Conservation (phyloP, 345 rosid species). For the Camelina laxa region DNA sequence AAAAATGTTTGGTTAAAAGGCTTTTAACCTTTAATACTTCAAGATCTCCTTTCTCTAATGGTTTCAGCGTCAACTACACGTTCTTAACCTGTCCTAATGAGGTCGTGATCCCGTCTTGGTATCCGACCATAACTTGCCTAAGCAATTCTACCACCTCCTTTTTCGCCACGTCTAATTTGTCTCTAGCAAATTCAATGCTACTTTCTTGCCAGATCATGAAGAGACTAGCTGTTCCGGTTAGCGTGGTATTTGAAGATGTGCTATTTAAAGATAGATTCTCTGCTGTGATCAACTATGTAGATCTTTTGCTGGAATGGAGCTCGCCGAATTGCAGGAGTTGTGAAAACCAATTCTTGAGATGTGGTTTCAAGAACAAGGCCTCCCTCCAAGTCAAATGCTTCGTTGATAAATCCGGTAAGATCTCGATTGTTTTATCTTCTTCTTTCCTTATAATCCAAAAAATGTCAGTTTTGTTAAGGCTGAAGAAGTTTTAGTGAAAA, state of each 20-base stretch:
- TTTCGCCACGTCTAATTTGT: conserved; percentile 52
- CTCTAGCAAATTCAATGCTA: conserved; percentile 36
- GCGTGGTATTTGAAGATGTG: not conserved
- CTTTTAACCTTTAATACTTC: conserved; percentile 58
- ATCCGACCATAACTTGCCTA: conserved; percentile 53
- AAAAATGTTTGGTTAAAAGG: conserved; percentile 56
- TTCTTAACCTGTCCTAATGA: conserved; percentile 65
- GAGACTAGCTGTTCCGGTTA: conserved; percentile 49
- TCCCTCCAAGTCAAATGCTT: conserved; percentile 54
- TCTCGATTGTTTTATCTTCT: not conserved
- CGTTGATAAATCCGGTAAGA: conserved; percentile 44
- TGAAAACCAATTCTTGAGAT: conserved; percentile 51
- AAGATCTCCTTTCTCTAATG: conserved; percentile 57
- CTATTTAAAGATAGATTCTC: conserved; percentile 25
- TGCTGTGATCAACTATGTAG: conserved; percentile 30
- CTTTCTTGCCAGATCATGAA: conserved; percentile 45
- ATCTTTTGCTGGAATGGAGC: conserved; percentile 56
- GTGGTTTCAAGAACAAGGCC: conserved; percentile 51
- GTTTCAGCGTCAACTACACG: conserved; percentile 50
- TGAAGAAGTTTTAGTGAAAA: conserved; percentile 6
- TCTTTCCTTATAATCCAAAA: not conserved
- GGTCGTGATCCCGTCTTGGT: conserved; percentile 35
- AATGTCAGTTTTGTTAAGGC: not conserved
- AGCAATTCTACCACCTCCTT: conserved; percentile 60
- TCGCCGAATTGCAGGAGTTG: conserved; percentile 59